Evolutionary conservation across 805 yeast genomes (phyloP), one percentile per base, ranked within the genome.

Genomic region (Ogataea zsoltii): DNA sequence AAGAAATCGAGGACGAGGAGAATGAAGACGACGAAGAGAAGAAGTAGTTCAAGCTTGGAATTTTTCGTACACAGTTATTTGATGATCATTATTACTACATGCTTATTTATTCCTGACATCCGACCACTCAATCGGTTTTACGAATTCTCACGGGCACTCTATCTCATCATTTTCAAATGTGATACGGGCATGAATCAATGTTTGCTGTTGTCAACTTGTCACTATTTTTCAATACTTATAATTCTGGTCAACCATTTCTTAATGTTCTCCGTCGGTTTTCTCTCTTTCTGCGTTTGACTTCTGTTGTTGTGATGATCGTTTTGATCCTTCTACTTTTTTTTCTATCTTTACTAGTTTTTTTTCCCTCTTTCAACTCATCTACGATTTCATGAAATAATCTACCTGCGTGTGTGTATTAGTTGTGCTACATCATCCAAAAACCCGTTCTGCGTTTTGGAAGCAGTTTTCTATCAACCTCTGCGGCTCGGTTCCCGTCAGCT

Each of bases 371-470:
- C 33, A 33, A 18, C 19, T 32, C 30, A 23, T 38, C 39, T 33
- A 34, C 33, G 38, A 37, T 32, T 36, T 33, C 32, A 37, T 37
- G 41, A 34, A 17, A 21, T 34, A 19, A 26, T 35, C 16, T 38
- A 38, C 35, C 33, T 30, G 44, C 42, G 39, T 42, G 42, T 42
- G 42, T 46, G 30, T 38, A 32, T 41, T 37, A 33, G 43, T 35
- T 12, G 18, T 35, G 26, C 19, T 15, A 15, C 16, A 37, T 32
- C 33, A 52, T 31, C 67, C 68, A 51, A 80, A 83, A 29, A 85
- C 58, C 3, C 57, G 48, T 46, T 74, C 61, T 15, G 82, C 69
- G 52, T 81, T 85, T 11, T 66, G 44, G 74, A 79, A 85, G 17
- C 81, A 80, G 1, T 63, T 56, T 7, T 74, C 73, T 11, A 75